Base-by-base conservation (phyloP, 495 filamentous ascomycete genomes). In the Evernia prunastri region DNA sequence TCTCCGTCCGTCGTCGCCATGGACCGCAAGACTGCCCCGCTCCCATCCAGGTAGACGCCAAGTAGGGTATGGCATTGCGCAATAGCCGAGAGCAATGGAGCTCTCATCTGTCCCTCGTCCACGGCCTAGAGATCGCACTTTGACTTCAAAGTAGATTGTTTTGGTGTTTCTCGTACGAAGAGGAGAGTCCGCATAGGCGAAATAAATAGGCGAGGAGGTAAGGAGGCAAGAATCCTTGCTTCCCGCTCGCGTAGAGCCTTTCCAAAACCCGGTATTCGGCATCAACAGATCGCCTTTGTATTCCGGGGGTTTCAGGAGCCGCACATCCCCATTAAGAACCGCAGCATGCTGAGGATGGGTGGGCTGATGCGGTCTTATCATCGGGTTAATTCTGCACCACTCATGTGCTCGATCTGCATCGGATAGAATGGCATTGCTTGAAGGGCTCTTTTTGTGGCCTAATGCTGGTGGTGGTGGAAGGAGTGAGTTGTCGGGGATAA, bases 31-130 rank as follows among this genome's bases (percentile, higher is more conserved):
- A 54, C 86, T 89, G 3, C 84, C 92, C 36, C 92, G 79, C 71
- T 97, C 87, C 93, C 93, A 97, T 3, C 93, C 93, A 0, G 93
- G 93, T 61, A 94, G 82, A 49, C 93, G 83, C 82, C 91, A 97
- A 0, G 82, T 79, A 0, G 93, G 93, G 74, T 96, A 96, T 25
- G 93, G 93, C 56, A 86, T 83, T 1, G 89, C 91, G 2, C 78
- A 77, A 74, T 86, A 96, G 7, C 93, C 93, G 12, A 97, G 73
- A 0, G 90, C 86, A 17, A 96, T 74, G 12, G 84, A 80, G 60
- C 86, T 83, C 33, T 87, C 83, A 65, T 79, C 78, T 23, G 49
- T 43, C 20, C 65, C 72, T 10, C 72, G 72, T 0, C 75, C 75
- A 49, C 68, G 69, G 18, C 77, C 66, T n/a, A 84, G 72, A 7